These are phyloP conservation scores for Sarocladium brachiariae DNA, from an alignment of 2,329 filamentous ascomycete genomes.

Conservation along the genomic window DNA sequence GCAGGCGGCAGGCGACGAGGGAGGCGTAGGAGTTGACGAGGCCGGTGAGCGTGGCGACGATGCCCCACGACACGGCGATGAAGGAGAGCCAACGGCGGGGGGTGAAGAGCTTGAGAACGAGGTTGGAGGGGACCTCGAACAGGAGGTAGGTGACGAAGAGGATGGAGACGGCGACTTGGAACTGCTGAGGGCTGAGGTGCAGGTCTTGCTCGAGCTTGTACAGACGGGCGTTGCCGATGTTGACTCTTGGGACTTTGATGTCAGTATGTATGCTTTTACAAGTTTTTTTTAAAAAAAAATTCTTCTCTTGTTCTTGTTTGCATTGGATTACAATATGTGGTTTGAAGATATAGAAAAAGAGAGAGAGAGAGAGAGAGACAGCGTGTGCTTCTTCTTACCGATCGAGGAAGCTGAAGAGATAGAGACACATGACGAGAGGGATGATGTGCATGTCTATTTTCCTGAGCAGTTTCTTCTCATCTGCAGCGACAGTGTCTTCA, in stretches of 20 bases:
- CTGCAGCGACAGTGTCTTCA: slow-evolving; percentile 12
- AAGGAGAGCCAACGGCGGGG: slow-evolving; percentile 58
- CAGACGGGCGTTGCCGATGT: slow-evolving; percentile 65
- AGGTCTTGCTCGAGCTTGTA: slow-evolving; percentile 61
- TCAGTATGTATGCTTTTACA: too few relatives aligned
- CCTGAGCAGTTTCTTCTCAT: slow-evolving; percentile 52
- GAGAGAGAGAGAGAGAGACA: slow-evolving; percentile 14
- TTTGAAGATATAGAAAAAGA: too few relatives aligned
- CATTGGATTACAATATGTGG: too few relatives aligned
- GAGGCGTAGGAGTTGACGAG: slow-evolving; percentile 58
- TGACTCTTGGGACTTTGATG: slow-evolving; percentile 41
- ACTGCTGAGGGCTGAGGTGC: slow-evolving; percentile 53
- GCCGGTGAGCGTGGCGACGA: slow-evolving; percentile 64
- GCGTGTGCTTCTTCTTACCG: too few relatives aligned
- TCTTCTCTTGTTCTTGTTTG: too few relatives aligned
- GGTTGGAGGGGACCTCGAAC: slow-evolving; percentile 60
- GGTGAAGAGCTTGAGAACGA: slow-evolving; percentile 55
- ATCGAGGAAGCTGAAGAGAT: slow-evolving; percentile 71
- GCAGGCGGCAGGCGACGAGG: slow-evolving; percentile 60
- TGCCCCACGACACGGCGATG: slow-evolving; percentile 58
- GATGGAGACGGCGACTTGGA: slow-evolving; percentile 61
- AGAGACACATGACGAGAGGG: slow-evolving; percentile 61
- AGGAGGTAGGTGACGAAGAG: slow-evolving; percentile 58
- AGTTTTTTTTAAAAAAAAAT: too few relatives aligned
- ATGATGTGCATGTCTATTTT: slow-evolving; percentile 60